Conservation (phyloP, 306 rosid genomes). For the Argentina anserina region DNA sequence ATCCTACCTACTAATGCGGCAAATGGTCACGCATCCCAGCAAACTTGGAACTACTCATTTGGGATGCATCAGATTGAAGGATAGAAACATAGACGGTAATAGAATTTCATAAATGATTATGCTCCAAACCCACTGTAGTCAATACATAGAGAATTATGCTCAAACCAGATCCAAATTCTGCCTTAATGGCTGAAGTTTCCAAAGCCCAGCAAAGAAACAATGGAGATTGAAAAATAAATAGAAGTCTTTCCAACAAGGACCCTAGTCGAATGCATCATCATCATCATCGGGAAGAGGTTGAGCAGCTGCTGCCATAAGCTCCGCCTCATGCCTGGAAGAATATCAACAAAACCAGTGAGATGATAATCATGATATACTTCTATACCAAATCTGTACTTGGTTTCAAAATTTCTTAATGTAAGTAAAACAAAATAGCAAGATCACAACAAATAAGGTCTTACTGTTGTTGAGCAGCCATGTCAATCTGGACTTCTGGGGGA, state of each 20-base stretch:
- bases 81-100: neutral
- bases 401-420: neutral
- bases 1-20: neutral
- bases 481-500: slow-evolving; percentile 67
- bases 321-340: slow-evolving; percentile 54
- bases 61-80: neutral
- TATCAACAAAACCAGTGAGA: neutral
- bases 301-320: slow-evolving; percentile 42
- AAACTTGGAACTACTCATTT: neutral
- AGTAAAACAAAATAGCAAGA: neutral
- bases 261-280: slow-evolving; percentile 46
- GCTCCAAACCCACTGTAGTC: slow-evolving; percentile 24
- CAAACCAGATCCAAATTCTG: slow-evolving; percentile 18
- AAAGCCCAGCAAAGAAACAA: neutral
- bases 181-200: slow-evolving; percentile 15
- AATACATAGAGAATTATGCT: neutral
- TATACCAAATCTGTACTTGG: neutral
- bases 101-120: slow-evolving; percentile 1
- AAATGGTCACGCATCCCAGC: neutral
- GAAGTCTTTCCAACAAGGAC: neutral
- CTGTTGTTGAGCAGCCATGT: slow-evolving; percentile 54
- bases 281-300: slow-evolving; percentile 77
- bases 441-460: slow-evolving; percentile 11
- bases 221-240: neutral
- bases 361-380: neutral